A percentile compares a stretch with the other conserved stretches of the same genome.
Conservation (phyloP, 495 filamentous ascomycete species). For the Aspergillus olivimuriae region DNA sequence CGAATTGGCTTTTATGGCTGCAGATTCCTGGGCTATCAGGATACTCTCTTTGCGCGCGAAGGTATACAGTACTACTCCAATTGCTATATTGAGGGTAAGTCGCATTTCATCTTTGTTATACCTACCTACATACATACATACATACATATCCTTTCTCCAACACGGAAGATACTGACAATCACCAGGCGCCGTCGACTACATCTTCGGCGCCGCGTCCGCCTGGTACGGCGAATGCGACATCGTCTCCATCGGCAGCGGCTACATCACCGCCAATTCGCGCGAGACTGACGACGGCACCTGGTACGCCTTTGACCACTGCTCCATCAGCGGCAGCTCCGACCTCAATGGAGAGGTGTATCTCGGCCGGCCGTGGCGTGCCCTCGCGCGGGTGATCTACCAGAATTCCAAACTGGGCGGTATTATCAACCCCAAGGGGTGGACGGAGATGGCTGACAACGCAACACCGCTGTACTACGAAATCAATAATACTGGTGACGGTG, state of each 20-base stretch:
- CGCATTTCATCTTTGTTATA: background rate
- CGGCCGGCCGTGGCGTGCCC: conserved; percentile 60
- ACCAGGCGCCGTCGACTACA: conserved; percentile 47
- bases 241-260: conserved; percentile 40
- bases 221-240: conserved; percentile 62
- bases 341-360: conserved; percentile 52
- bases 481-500: conserved; percentile 51
- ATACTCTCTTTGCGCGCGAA: conserved; percentile 53
- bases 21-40: conserved; percentile 55
- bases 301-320: conserved; percentile 60
- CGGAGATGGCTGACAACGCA: conserved; percentile 38
- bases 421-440: conserved; percentile 59
- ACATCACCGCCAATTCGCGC: conserved; percentile 46
- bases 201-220: conserved; percentile 58
- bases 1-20: conserved; percentile 55
- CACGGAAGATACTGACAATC: background rate
- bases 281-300: conserved; percentile 41
- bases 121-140: conserved; percentile 3
- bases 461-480: conserved; percentile 51
- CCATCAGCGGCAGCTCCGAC: conserved; percentile 39
- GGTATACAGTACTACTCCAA: conserved; percentile 54
- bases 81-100: conserved; percentile 47
- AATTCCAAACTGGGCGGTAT: conserved; percentile 46
- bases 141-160: too few species aligned
- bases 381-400: conserved; percentile 61